Evolutionary conservation across 768 basidiomycete species (phyloP), one percentile per base, ranked within the genome.

Genomic region (Amyloporia xantha): DNA sequence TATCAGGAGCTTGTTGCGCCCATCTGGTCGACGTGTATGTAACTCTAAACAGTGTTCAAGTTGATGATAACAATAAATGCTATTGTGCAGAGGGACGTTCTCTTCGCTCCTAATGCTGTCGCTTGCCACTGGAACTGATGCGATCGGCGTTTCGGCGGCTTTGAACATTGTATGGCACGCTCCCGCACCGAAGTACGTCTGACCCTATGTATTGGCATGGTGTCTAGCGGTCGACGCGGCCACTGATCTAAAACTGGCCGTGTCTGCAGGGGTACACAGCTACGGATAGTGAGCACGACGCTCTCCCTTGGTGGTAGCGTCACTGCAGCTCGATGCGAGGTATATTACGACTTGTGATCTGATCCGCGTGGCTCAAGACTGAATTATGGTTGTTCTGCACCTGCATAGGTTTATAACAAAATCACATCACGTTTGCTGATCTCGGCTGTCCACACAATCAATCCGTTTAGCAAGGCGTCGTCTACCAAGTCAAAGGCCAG

Each of bases 11-110:
- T 0, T 59, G 57, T 24, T 48, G 51, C 6, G 44, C 45, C 20
- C 54, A 51, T 28, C 27, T 61, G 21, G 26, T 63, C 13, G 62
- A 63, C 40, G 33, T 60, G 62, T 63, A 41, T 23, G 56, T 53
- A 5, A 25, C n/a, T 12, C 20, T 33, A n/a, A n/a, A n/a, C n/a
- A n/a, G n/a, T n/a, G n/a, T n/a, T n/a, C n/a, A n/a, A n/a, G n/a
- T n/a, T n/a, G n/a, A n/a, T n/a, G n/a, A n/a, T 28, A 27, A 4
- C 25, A 36, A 30, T 39, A 13, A 5, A 35, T 27, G 11, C 27
- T 5, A 38, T 25, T 26, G 13, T 10, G n/a, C 21, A 63, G 62
- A 3, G 52, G 42, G 15, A 61, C 60, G 2, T 61, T 60, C 39
- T 48, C 51, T 0, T 28, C 54, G 1, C 49, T 63, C 5, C 57